Base-by-base conservation (phyloP, 1,139 yeast genomes). In the Hansenula anomala region DNA sequence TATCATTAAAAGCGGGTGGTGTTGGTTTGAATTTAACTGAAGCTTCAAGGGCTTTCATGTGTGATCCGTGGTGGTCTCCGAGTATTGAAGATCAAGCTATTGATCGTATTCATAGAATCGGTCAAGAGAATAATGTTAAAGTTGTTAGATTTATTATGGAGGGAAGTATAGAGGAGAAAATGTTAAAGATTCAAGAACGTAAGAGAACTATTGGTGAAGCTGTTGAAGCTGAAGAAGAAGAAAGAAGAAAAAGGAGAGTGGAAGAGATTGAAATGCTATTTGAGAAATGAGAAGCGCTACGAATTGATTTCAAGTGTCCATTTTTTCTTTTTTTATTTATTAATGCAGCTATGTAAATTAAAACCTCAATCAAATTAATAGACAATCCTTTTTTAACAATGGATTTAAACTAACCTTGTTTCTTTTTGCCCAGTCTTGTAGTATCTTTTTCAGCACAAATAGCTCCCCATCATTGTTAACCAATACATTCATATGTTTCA, bases 31-130 rank as follows among this genome's bases (percentile, higher is more conserved):
- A 92, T 55, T 66, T 92, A 44, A 90, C 96, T 0, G 78, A 82
- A 34, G 96, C 97, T 0, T 82, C 87, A 0, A 73, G 78, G 33
- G 97, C 95, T 9, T 89, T 81, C 54, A 72, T 92, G 76, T 85
- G 92, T 90, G 97, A 92, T 55, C 97, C 97, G 0, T 92, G 96
- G 95, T 92, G 97, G 97, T 85, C 94, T 20, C 95, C 88, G 33
- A 88, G 96, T 41, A 79, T 87, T 31, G 97, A 92, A 55, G 88
- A 87, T 33, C 97, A 92, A 60, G 97, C 97, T 0, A 88, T 92
- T 48, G 97, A 92, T 61, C 75, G 97, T 54, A 75, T 92, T 22
- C 97, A 92, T 56, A 72, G 97, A 48, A 85, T 92, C 59, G 97
- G 97, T 0, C 97, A 92, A 58, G 67, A 66, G 14, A 75, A 71